These are phyloP conservation scores for Tubosaeta sp. DNA, from an alignment of 768 basidiomycete genomes.

Conservation along the genomic window DNA sequence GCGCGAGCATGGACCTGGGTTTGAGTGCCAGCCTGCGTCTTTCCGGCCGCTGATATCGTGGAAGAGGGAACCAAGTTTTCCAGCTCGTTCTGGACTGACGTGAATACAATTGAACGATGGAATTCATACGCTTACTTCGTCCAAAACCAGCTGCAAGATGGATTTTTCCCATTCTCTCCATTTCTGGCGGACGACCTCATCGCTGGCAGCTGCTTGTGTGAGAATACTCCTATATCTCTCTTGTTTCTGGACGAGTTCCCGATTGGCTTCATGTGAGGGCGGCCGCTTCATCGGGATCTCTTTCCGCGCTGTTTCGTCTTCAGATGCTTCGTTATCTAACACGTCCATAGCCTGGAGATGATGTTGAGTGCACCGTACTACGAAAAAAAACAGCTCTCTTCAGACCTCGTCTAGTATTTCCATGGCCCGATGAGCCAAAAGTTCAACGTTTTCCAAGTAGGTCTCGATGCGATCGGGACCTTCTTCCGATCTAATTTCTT, in stretches of 20 bases:
- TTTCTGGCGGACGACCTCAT: conserved; percentile 71
- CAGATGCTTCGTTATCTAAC: conserved; percentile 85
- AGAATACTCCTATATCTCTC: conserved; percentile 70
- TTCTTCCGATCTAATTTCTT: conserved; percentile 75
- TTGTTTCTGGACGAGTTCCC: conserved; percentile 65
- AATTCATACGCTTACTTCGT: conserved; percentile 39
- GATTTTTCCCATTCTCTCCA: conserved; percentile 85
- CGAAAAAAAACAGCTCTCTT: background rate
- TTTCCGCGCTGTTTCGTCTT: conserved; percentile 68
- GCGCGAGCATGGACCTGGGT: conserved; percentile 65
- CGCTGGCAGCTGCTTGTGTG: conserved; percentile 66
- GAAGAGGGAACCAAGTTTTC: conserved; percentile 69
- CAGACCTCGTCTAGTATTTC: conserved; percentile 72
- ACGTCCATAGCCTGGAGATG: conserved; percentile 73
- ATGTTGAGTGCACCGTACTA: background rate
- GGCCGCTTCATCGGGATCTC: conserved; percentile 45
- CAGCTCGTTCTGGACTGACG: conserved; percentile 48
- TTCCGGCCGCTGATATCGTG: conserved; percentile 36
- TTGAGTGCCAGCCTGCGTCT: conserved; percentile 37
- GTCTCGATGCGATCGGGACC: conserved; percentile 70
- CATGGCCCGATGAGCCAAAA: conserved; percentile 57
- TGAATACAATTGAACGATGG: conserved; percentile 2
- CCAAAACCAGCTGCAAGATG: conserved; percentile 67
- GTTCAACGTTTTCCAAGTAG: conserved; percentile 68
- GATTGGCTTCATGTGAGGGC: conserved; percentile 78